phyloP scores from a whole-genome alignment of 345 rosid genomes.

The Eucalyptus grandis region DNA sequence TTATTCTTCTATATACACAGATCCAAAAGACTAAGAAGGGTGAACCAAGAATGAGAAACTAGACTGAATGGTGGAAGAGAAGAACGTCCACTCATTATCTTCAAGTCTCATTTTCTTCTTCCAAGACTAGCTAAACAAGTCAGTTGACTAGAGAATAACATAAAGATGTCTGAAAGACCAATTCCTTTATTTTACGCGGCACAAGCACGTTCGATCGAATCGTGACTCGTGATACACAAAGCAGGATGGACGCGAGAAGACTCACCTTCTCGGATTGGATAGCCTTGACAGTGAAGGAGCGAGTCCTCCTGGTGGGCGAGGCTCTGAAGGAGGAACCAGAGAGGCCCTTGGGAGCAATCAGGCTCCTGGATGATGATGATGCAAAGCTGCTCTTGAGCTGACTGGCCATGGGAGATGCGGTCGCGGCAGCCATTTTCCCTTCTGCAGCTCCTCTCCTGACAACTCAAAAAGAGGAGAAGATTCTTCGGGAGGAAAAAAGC shows the following conservation, averaged over 20 bases:
- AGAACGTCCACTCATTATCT: not conserved
- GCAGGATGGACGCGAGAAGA: not conserved
- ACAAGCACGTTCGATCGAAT: not conserved
- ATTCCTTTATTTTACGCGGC: not conserved
- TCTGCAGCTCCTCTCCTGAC: not conserved
- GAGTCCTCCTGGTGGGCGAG: conserved; percentile 31
- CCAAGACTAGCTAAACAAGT: not conserved
- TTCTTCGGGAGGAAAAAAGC: not conserved
- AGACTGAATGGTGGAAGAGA: not conserved
- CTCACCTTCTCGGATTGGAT: conserved; percentile 64
- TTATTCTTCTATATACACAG: not conserved
- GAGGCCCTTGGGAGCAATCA: conserved; percentile 48
- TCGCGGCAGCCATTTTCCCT: not conserved
- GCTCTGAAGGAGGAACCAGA: conserved; percentile 53
- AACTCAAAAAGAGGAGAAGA: not conserved
- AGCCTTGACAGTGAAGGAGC: conserved; percentile 64
- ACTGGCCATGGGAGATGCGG: conserved; percentile 86
- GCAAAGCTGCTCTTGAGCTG: conserved; percentile 74
- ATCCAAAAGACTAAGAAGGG: not conserved
- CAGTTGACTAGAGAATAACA: not conserved
- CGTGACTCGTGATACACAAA: not conserved
- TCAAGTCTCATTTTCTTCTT: not conserved
- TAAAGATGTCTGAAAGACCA: not conserved
- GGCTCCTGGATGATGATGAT: conserved; percentile 16
- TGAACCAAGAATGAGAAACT: not conserved